These are phyloP conservation scores for Botryotinia globosa DNA, from an alignment of 2,329 filamentous ascomycete species.

Conservation along the genomic window DNA sequence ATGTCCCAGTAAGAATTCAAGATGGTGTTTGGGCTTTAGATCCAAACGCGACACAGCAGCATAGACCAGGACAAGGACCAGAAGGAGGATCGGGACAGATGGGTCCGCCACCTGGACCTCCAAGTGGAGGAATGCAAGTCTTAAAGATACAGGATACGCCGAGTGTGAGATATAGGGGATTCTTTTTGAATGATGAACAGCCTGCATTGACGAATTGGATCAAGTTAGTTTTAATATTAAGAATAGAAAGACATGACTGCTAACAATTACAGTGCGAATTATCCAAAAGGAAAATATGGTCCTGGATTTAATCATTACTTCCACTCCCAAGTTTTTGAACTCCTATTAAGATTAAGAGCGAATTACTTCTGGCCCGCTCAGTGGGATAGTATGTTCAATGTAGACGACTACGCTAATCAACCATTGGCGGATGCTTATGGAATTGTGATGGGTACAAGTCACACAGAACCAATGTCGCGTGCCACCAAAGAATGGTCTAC, in stretches of 20 bases:
- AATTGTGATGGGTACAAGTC: slow-evolving; percentile 69
- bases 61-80: not conserved
- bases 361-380: slow-evolving; percentile 75
- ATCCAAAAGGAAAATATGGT: slow-evolving; percentile 40
- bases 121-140: slow-evolving; percentile 33
- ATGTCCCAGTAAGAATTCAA: slow-evolving; percentile 48
- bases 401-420: slow-evolving; percentile 67
- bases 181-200: slow-evolving; percentile 62
- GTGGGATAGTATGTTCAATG: slow-evolving; percentile 70
- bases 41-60: not conserved
- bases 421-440: slow-evolving; percentile 70
- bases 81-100: not conserved
- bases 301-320: slow-evolving; percentile 58
- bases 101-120: not conserved
- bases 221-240: slow-evolving; percentile 27
- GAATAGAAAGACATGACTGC: not conserved
- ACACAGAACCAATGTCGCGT: slow-evolving; percentile 68
- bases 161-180: slow-evolving; percentile 55
- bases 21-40: slow-evolving; percentile 47
- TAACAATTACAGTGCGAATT: slow-evolving; percentile 43
- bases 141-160: slow-evolving; percentile 49
- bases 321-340: slow-evolving; percentile 67
- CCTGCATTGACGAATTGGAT: slow-evolving; percentile 64
- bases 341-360: slow-evolving; percentile 65
- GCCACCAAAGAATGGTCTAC: slow-evolving; percentile 56